Conservation (phyloP, 192 early-diverging fungal species). For the Gaertneriomyces semiglobifer region DNA sequence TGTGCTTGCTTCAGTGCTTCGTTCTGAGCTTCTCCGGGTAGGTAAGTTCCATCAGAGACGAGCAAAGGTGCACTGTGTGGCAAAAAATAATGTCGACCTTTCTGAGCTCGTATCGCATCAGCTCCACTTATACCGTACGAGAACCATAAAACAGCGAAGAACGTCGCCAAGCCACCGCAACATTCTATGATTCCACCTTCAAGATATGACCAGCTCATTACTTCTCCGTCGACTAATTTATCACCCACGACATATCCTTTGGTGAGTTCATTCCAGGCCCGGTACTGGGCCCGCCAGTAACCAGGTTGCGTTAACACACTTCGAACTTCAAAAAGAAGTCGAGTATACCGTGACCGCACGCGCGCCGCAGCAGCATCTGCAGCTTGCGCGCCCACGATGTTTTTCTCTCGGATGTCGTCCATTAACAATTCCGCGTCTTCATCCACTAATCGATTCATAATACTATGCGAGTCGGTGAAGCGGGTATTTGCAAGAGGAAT, state of each 20-base stretch:
- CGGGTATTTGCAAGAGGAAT: conserved; percentile 13
- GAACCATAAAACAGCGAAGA: conserved; percentile 77
- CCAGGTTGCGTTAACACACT: conserved; percentile 35
- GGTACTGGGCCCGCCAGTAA: conserved; percentile 44
- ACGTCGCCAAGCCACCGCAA: conserved; percentile 62
- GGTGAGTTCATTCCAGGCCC: conserved; percentile 29
- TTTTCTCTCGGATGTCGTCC: conserved; percentile 9
- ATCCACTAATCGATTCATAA: conserved; percentile 25
- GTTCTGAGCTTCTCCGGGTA: conserved; percentile 54
- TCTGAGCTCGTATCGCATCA: conserved; percentile 48
- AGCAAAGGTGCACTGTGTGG: conserved; percentile 39
- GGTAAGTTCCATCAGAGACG: conserved; percentile 27
- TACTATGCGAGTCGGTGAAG: conserved; percentile 11
- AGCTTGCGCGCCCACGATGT: conserved; percentile 1
- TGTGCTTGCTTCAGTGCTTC: conserved; percentile 74
- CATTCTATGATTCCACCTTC: conserved; percentile 81
- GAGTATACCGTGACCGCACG: conserved; percentile 26
- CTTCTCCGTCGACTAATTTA: conserved; percentile 80
- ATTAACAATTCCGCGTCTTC: conserved; percentile 28
- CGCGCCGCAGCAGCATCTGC: conserved; percentile 14
- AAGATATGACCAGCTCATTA: conserved; percentile 83
- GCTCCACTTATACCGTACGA: conserved; percentile 62
- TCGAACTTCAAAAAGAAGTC: conserved; percentile 34
- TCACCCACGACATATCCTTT: conserved; percentile 56
- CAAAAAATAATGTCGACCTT: conserved; percentile 37